A percentile compares a stretch with the other conserved stretches of the same genome.
Conservation (phyloP, 331 rosid genomes). For the Cucumis variabilis region DNA sequence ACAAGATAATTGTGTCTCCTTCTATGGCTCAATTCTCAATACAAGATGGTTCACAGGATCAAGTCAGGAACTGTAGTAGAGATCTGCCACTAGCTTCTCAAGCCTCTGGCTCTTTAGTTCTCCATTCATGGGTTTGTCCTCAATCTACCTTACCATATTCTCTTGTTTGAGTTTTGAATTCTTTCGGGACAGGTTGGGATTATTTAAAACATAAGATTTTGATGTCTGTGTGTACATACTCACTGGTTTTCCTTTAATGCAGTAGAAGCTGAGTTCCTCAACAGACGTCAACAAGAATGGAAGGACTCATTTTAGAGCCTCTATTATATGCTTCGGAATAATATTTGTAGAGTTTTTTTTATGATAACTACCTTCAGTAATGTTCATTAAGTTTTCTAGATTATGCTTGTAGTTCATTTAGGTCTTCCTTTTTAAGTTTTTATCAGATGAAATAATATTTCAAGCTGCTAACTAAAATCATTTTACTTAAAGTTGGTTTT, state of each 20-base stretch:
- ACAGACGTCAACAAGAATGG: conserved; percentile 78
- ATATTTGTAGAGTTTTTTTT: conserved; percentile 71
- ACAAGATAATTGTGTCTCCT: conserved; percentile 50
- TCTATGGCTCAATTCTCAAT: conserved; percentile 44
- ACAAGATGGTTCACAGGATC: conserved; percentile 45
- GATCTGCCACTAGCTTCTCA: conserved; percentile 38
- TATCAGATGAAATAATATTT: too few relatives aligned
- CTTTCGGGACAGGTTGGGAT: conserved; percentile 77
- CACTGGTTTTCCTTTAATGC: conserved; percentile 32
- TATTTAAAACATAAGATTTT: conserved; percentile 30
- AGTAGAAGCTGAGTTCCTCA: conserved; percentile 80
- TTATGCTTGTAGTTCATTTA: too few relatives aligned
- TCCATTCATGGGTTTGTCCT: conserved; percentile 95
- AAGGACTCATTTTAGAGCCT: conserved; percentile 83
- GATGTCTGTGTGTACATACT: conserved; percentile 19
- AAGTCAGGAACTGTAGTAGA: conserved; percentile 44
- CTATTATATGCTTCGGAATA: conserved; percentile 85
- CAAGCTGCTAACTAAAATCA: too few relatives aligned
- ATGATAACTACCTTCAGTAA: too few relatives aligned
- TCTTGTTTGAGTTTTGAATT: conserved; percentile 68
- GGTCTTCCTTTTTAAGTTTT: too few relatives aligned
- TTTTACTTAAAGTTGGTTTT: conserved; percentile 1
- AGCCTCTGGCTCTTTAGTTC: conserved; percentile 39
- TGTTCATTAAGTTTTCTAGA: too few relatives aligned
- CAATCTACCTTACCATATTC: conserved; percentile 83